A percentile compares a stretch with the other conserved stretches of the same genome.
phyloP scores from a whole-genome alignment of 257 asterid species.

The Solanum etuberosum region DNA sequence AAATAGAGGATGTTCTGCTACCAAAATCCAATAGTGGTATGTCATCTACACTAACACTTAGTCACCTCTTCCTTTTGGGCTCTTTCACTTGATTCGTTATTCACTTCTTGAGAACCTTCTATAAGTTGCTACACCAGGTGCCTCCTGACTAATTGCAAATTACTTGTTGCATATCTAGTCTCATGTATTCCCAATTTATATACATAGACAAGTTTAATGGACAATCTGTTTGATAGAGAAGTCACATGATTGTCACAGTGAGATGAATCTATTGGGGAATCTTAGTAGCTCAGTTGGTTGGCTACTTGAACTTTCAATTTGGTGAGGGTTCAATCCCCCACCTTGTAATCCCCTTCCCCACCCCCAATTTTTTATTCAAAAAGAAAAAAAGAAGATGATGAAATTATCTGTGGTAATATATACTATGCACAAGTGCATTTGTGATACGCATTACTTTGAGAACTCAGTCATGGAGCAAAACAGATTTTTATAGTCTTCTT shows the following conservation, averaged over 20 bases:
- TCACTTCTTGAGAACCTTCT: neutral
- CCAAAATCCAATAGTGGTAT: slow-evolving; percentile 43
- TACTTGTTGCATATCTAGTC: neutral
- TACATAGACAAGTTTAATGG: neutral
- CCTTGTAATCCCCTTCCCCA: neutral
- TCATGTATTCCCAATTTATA: neutral
- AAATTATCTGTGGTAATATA: neutral
- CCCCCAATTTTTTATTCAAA: neutral
- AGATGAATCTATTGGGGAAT: neutral
- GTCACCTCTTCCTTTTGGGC: neutral
- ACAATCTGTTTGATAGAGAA: neutral
- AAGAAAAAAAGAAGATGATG: neutral
- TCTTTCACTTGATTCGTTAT: neutral
- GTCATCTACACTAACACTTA: neutral
- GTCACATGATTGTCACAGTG: neutral
- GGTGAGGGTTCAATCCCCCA: neutral
- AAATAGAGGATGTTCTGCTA: slow-evolving; percentile 19
- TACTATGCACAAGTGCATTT: neutral
- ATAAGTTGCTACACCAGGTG: neutral
- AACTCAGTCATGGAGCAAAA: neutral
- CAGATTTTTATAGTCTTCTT: neutral
- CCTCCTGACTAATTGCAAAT: neutral
- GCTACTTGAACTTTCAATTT: neutral
- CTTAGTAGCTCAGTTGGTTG: neutral
- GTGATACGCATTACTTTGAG: neutral